Evolutionary conservation across 2,329 filamentous ascomycete species (phyloP).

Genomic region (Neofusicoccum umdonicola): DNA sequence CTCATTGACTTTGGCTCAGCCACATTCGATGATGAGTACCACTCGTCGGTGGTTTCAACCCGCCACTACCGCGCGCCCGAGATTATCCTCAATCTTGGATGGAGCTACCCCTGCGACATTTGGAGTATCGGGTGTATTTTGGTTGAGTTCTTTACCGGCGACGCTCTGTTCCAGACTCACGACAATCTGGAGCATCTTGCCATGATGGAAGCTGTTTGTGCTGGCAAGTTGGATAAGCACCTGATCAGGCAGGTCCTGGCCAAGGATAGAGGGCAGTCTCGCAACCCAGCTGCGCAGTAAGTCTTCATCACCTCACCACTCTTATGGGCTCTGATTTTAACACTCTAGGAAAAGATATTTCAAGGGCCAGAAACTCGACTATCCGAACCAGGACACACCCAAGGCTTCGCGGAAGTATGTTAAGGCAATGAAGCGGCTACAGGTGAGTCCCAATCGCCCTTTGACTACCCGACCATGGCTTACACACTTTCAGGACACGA

Average conservation of each 20-base stretch:
- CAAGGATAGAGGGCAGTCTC: slow-evolving; percentile 46
- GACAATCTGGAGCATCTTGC: slow-evolving; percentile 67
- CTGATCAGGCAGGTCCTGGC: slow-evolving; percentile 54
- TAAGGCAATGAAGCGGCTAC: slow-evolving; percentile 64
- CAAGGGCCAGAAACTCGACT: slow-evolving; percentile 57
- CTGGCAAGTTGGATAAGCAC: slow-evolving; percentile 54
- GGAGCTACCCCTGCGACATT: slow-evolving; percentile 67
- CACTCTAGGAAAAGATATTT: slow-evolving; percentile 49
- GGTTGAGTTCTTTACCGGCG: slow-evolving; percentile 67
- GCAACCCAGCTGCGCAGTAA: slow-evolving; percentile 58
- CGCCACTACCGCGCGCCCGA: slow-evolving; percentile 66
- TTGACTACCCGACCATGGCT: slow-evolving; percentile 13
- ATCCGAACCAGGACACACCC: slow-evolving; percentile 62
- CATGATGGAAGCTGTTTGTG: slow-evolving; percentile 67
- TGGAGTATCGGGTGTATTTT: slow-evolving; percentile 70
- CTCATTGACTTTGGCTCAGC: slow-evolving; percentile 68
- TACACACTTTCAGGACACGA: slow-evolving; percentile 54
- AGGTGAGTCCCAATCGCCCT: slow-evolving; percentile 43
- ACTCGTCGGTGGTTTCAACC: slow-evolving; percentile 66
- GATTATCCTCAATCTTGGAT: slow-evolving; percentile 66
- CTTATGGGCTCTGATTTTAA: slow-evolving; percentile 31
- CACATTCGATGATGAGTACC: slow-evolving; percentile 67
- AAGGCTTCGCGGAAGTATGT: slow-evolving; percentile 65
- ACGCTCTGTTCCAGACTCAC: slow-evolving; percentile 67
- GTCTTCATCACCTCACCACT: slow-evolving; percentile 25